These are phyloP conservation scores for Sporothrix curviconia DNA, from an alignment of 2,329 filamentous ascomycete genomes.

Conservation along the genomic window DNA sequence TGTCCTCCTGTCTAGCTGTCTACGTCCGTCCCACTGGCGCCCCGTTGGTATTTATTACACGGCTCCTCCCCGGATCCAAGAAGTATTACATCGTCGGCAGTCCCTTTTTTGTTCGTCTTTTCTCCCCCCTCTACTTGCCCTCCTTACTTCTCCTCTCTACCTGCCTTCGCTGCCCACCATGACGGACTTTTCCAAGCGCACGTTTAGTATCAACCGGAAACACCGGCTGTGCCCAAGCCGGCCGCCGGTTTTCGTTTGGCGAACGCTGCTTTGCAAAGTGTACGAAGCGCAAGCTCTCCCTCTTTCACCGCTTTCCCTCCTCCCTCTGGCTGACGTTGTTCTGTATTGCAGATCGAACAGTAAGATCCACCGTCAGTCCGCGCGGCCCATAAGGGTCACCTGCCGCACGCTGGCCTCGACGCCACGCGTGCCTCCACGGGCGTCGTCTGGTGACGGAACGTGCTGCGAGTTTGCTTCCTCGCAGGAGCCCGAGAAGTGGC, in stretches of 20 bases:
- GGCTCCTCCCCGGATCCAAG: no score
- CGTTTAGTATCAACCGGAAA: conserved; percentile 63
- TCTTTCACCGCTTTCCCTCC: not conserved
- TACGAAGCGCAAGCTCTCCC: not conserved
- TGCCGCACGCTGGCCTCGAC: conserved; percentile 85
- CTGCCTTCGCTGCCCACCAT: conserved; percentile 26
- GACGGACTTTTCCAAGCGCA: conserved; percentile 45
- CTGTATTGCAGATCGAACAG: conserved; percentile 61
- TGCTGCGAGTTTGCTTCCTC: conserved; percentile 76
- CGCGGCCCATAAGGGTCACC: conserved; percentile 81
- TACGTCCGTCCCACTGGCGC: no score
- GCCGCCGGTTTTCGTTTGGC: conserved; percentile 52
- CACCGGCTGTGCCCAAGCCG: conserved; percentile 53
- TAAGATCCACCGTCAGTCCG: conserved; percentile 81
- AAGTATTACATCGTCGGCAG: not conserved
- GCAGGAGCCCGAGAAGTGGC: conserved; percentile 80
- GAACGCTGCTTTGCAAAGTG: conserved; percentile 51
- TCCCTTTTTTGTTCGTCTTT: not conserved
- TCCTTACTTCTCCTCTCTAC: not conserved
- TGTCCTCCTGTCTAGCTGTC: not conserved
- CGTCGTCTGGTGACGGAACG: conserved; percentile 91
- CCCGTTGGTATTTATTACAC: no score
- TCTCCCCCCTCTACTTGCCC: not conserved
- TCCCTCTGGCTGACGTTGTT: not conserved
- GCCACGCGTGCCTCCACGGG: conserved; percentile 82